Evolutionary conservation across 2,329 filamentous ascomycete genomes (phyloP).

Genomic region (Diaporthe sp.): DNA sequence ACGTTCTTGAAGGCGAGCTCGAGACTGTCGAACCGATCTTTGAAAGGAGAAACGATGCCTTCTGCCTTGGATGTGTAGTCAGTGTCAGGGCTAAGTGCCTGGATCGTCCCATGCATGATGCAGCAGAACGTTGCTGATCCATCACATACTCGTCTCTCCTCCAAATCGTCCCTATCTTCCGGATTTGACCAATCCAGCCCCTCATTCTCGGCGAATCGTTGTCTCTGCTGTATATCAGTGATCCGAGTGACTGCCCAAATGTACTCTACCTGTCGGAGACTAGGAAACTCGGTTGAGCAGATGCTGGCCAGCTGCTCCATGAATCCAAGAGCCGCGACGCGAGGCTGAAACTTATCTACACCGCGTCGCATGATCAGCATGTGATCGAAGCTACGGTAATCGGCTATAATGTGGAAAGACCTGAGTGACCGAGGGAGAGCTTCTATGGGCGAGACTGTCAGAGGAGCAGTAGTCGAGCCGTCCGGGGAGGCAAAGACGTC

Average conservation of each 20-base stretch:
- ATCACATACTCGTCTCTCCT: neutral
- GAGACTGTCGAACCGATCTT: neutral
- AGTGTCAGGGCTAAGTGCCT: neutral
- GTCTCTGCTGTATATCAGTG: too few species aligned
- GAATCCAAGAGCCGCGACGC: neutral
- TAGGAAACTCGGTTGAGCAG: neutral
- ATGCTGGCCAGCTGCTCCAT: neutral
- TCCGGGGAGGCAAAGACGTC: neutral
- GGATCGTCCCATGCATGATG: neutral
- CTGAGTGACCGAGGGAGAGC: neutral
- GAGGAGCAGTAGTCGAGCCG: neutral
- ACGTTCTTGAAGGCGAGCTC: neutral
- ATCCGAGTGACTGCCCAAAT: neutral
- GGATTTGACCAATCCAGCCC: too few species aligned
- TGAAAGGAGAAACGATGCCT: neutral
- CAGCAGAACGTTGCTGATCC: neutral
- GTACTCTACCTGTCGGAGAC: neutral
- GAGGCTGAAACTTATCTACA: neutral
- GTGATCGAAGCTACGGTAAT: too few species aligned
- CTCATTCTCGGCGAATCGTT: too few species aligned
- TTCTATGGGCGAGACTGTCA: neutral
- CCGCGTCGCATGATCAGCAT: too few species aligned
- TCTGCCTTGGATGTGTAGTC: neutral
- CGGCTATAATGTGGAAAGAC: neutral
- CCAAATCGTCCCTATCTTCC: neutral